Base-by-base conservation (phyloP, 495 filamentous ascomycete genomes). In the Penicillium silybi region DNA sequence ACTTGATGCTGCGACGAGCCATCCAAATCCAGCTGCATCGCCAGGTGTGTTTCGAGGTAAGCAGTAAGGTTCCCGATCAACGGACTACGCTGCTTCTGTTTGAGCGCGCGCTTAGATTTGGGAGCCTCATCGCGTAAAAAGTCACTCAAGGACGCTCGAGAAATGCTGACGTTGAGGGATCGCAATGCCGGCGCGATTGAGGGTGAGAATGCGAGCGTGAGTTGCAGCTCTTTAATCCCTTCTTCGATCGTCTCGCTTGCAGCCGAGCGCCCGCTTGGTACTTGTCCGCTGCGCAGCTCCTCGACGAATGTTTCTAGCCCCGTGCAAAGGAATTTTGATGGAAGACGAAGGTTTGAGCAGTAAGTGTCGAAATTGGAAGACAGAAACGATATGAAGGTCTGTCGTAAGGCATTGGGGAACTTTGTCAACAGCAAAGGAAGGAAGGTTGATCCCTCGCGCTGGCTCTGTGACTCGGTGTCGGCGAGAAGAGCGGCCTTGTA, bases 401-500 rank as follows among this genome's bases (percentile, higher is more conserved):
- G 73, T n/a, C 80, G 66, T 15, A 83, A 62, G 1, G 70, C 44
- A 29, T 57, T 73, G 1, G 80, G 79, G 44, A 82, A 69, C n/a
- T 73, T 73, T 1, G 74, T 77, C 38, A 83, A 58, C 4, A 83
- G 62, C n/a, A 83, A 49, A 0, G 80, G 81, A 15, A 82, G 70
- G 42, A 65, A 54, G 3, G 80, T 76, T 15, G 76, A 74, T 9
- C 59, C 69, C 15, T 55, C 46, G 13, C 45, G 56, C 6, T 35
- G 48, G 17, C 27, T 17, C n/a, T 22, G 18, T 37, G 54, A 40
- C 6, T 41, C 29, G 2, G 37, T 4, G 0, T 58, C 52, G 19
- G 71, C 56, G 3, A 77, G 66, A 0, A 81, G 56, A 17, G 76
- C 71, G 0, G 74, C 78, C 48, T 66, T 73, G 61, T 82, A 82